Base-by-base conservation (phyloP, 495 filamentous ascomycete genomes). In the Penicillium atrosanguineum region DNA sequence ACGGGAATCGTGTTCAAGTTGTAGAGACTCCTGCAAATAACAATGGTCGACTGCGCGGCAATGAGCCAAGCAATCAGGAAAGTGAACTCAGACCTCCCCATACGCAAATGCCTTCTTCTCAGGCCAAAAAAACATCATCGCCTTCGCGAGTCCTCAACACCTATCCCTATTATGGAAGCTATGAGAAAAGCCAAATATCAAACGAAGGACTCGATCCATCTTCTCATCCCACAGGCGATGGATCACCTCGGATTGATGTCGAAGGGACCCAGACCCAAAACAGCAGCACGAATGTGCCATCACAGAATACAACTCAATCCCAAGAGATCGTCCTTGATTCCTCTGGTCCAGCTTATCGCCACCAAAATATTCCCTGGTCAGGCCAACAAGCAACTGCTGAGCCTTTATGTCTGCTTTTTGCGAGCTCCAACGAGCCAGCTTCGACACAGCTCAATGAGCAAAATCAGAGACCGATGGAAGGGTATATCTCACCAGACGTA, bases 101-200 rank as follows among this genome's bases (percentile, higher is more conserved):
- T n/a, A 38, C 26, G 36, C 54, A 59, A 18, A 48, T 54, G 8
- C 44, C 26, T 26, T 69, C 69, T 6, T 64, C 71, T n/a, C 46
- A 63, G 12, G 58, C 38, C n/a, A 53, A 53, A 47, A 72, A 74
- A 44, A 67, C 61, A 15, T 74, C 71, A 2, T 74, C 72, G 28
- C 67, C 72, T 39, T 72, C 71, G 25, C 65, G 67, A 18, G 57
- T 78, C 43, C 48, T 70, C 44, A 62, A 74, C 51, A 69, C 67
- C 23, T 67, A 64, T 44, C 56, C 48, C 9, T 68, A 50, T 44
- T 46, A 55, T 59, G 61, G 53, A 26, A 64, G 28, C 44, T 60
- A 58, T 23, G 54, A 50, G 48, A 64, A 52, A 55, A 66, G 47
- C 29, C 38, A 53, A 9, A 43, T 59, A 12, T 69, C 65, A 31